Conservation (phyloP, 1,284 basidiomycete genomes). For the Melanopsichium pennsylvanicum region DNA sequence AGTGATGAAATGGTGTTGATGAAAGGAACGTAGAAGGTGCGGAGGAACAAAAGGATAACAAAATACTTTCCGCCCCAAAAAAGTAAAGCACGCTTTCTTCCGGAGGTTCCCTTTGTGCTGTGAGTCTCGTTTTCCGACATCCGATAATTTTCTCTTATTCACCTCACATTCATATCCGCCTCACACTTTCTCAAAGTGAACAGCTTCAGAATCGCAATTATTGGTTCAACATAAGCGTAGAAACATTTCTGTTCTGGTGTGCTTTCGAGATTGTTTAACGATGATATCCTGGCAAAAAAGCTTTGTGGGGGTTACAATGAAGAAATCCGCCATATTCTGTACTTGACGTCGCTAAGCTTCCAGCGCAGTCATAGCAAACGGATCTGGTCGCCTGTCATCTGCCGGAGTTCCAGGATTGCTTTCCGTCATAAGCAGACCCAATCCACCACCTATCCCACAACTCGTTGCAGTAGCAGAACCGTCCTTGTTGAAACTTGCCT, state of each 20-base stretch:
- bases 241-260: too few relatives aligned
- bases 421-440: constrained; percentile 22
- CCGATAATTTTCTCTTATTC: background rate
- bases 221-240: too few relatives aligned
- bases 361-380: too few relatives aligned
- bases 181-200: background rate
- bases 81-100: constrained; percentile 13
- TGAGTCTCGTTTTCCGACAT: constrained; percentile 1
- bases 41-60: too few relatives aligned
- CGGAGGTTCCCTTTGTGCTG: background rate
- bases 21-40: too few relatives aligned
- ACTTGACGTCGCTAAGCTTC: too few relatives aligned
- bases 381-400: background rate
- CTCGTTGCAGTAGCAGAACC: background rate
- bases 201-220: too few relatives aligned
- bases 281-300: background rate
- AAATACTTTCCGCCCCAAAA: too few relatives aligned
- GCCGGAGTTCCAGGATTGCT: background rate
- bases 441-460: background rate
- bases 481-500: constrained; percentile 10
- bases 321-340: too few relatives aligned
- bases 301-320: background rate
- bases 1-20: too few relatives aligned
- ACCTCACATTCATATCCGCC: background rate
- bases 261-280: too few relatives aligned